These are phyloP conservation scores for Paspalum notatum DNA, from an alignment of 176 grass and related monocot species.

Conservation along the genomic window DNA sequence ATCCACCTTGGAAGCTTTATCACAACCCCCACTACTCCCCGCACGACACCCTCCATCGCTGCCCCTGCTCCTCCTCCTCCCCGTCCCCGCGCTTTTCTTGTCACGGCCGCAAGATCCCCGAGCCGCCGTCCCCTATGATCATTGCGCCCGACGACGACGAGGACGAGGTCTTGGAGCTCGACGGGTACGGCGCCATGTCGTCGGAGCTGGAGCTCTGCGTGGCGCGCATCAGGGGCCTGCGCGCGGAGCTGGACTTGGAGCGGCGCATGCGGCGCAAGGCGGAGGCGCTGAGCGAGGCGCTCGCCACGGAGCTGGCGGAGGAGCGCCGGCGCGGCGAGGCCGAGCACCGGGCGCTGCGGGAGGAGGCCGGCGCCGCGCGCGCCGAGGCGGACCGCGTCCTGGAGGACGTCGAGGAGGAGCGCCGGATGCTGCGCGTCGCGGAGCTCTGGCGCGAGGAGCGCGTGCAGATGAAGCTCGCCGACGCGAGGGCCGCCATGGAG, in stretches of 20 bases:
- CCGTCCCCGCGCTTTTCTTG: neutral
- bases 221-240: slow-evolving; percentile 43
- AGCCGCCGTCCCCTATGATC: slow-evolving; percentile 49
- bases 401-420: slow-evolving; percentile 65
- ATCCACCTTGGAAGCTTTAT: slow-evolving; percentile 68
- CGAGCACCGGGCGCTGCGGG: slow-evolving; percentile 45
- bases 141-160: slow-evolving; percentile 23
- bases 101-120: neutral
- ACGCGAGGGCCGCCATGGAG: slow-evolving; percentile 62
- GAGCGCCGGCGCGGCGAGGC: slow-evolving; percentile 59
- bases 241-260: slow-evolving; percentile 65
- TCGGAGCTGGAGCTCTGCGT: slow-evolving; percentile 52
- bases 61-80: neutral
- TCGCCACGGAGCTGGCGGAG: slow-evolving; percentile 57
- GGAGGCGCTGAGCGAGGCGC: slow-evolving; percentile 56
- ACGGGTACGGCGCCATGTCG: neutral
- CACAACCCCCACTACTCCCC: slow-evolving; percentile 58
- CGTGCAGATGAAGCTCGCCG: slow-evolving; percentile 78
- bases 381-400: slow-evolving; percentile 29
- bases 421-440: slow-evolving; percentile 69
- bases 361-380: slow-evolving; percentile 44
- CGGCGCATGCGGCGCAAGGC: slow-evolving; percentile 64
- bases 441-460: slow-evolving; percentile 91
- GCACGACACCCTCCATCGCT: neutral
- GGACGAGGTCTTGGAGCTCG: neutral